These are phyloP conservation scores for Austroboletus niveus DNA, from an alignment of 1,284 basidiomycete genomes.

Conservation along the genomic window DNA sequence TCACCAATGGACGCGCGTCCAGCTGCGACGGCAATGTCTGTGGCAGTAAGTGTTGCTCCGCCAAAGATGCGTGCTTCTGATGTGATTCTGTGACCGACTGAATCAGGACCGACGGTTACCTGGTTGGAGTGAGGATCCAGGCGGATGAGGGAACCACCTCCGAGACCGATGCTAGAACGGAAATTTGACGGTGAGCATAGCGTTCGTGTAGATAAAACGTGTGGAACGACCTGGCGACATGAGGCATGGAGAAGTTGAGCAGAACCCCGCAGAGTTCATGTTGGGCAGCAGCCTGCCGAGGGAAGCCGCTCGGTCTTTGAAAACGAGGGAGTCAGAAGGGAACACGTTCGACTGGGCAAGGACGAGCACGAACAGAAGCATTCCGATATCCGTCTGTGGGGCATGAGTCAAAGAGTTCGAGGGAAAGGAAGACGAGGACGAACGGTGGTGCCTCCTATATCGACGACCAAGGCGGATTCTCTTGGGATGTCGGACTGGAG, in stretches of 20 bases:
- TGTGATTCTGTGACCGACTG: constrained; percentile 53
- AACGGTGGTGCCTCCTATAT: constrained; percentile 56
- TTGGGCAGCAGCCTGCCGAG: constrained; percentile 49
- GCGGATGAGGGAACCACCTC: constrained; percentile 52
- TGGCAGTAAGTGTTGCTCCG: constrained; percentile 50
- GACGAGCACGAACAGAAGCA: constrained; percentile 31
- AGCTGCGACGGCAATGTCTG: constrained; percentile 53
- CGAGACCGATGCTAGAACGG: constrained; percentile 45
- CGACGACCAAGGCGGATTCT: constrained; percentile 51
- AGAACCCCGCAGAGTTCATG: constrained; percentile 37
- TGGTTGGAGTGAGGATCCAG: constrained; percentile 29
- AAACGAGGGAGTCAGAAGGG: constrained; percentile 11
- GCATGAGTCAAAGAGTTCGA: constrained; percentile 16
- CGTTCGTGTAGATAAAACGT: constrained; percentile 5
- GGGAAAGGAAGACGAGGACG: constrained; percentile 23
- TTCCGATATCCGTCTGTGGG: constrained; percentile 35
- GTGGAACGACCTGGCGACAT: constrained; percentile 35
- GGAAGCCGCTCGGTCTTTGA: constrained; percentile 39
- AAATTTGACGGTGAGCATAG: neutral
- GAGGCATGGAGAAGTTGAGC: constrained; percentile 39
- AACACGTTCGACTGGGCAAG: neutral
- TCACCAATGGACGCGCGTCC: constrained; percentile 43
- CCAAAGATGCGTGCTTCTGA: constrained; percentile 51
- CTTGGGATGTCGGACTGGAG: constrained; percentile 35
- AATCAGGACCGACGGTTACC: constrained; percentile 55